Evolutionary conservation across 768 basidiomycete species (phyloP), one percentile per base, ranked within the genome.

Genomic region (Boletellus sp.): DNA sequence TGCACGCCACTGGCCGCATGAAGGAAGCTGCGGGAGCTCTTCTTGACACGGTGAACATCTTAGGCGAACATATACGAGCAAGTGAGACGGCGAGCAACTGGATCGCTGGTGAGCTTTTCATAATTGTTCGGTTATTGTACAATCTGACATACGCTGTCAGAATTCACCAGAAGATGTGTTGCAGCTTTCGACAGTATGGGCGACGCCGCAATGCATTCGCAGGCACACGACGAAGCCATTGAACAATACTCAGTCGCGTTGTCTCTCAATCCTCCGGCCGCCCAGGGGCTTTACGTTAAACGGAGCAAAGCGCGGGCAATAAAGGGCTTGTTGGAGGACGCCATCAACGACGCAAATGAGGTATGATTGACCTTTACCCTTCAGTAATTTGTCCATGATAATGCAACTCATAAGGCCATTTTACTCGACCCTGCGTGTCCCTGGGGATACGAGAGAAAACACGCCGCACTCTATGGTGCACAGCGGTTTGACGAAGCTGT

Each of bases 191-290:
- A 58, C 34, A 42, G 37, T 31, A 48, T 50, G 49, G 57, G 55
- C 2, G 55, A 58, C 10, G 46, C 35, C 19, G 52, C 55, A 17
- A 39, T 42, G 4, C 22, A 36, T 17, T 50, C 55, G 1, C 36
- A 45, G 15, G 24, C 23, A 16, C 38, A 57, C 6, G 47, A 58
- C 11, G 40, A 54, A 26, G 57, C 57, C 10, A 54, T 57, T 37
- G 49, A 42, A n/a, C 46, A 49, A 13, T 58, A 58, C 22, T 52
- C 56, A 1, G 31, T 48, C 6, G 58, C 58, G 8, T 23, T 59
- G 26, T 54, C 48, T 8, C 53, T 59, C 43, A 22, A 42, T 13
- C 56, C 56, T 3, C 32, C 34, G 15, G 38, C 13, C 6, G 17
- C 43, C 19, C 39, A 41, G 7, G 8, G 28, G 12, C 28, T 59